phyloP scores from a whole-genome alignment of 306 rosid genomes.

The Mimosa bimucronata region DNA sequence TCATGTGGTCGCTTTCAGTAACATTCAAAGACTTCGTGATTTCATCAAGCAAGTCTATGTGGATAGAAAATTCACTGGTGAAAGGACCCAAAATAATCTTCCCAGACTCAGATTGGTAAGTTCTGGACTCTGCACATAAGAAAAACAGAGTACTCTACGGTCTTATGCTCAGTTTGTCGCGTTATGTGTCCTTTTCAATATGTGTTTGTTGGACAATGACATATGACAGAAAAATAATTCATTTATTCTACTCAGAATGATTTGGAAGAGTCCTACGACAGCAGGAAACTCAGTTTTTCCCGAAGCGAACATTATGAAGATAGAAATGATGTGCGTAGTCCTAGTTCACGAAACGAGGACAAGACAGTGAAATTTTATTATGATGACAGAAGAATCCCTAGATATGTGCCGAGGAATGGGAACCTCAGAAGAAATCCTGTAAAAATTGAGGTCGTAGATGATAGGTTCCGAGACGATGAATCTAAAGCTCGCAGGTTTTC shows the following conservation, averaged over 20 bases:
- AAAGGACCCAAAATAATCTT: slow-evolving; percentile 48
- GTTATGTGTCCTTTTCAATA: neutral
- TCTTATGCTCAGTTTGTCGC: neutral
- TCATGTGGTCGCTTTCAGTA: slow-evolving; percentile 54
- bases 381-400: slow-evolving; percentile 79
- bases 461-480: slow-evolving; percentile 66
- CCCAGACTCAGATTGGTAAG: slow-evolving; percentile 69
- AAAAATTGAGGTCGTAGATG: slow-evolving; percentile 81
- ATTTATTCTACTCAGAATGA: slow-evolving; percentile 47
- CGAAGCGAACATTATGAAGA: slow-evolving; percentile 39
- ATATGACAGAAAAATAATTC: neutral
- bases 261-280: slow-evolving; percentile 54
- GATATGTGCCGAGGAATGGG: slow-evolving; percentile 51
- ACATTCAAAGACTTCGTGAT: slow-evolving; percentile 64
- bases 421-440: slow-evolving; percentile 51
- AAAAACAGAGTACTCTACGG: neutral
- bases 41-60: slow-evolving; percentile 77
- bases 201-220: neutral
- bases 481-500: slow-evolving; percentile 43
- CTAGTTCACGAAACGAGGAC: slow-evolving; percentile 44
- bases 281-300: slow-evolving; percentile 42
- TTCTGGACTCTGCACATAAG: neutral
- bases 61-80: slow-evolving; percentile 71
- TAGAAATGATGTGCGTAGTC: slow-evolving; percentile 37
- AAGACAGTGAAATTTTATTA: slow-evolving; percentile 49